phyloP scores from a whole-genome alignment of 148 eudicot species.

The Chenopodium suecicum region DNA sequence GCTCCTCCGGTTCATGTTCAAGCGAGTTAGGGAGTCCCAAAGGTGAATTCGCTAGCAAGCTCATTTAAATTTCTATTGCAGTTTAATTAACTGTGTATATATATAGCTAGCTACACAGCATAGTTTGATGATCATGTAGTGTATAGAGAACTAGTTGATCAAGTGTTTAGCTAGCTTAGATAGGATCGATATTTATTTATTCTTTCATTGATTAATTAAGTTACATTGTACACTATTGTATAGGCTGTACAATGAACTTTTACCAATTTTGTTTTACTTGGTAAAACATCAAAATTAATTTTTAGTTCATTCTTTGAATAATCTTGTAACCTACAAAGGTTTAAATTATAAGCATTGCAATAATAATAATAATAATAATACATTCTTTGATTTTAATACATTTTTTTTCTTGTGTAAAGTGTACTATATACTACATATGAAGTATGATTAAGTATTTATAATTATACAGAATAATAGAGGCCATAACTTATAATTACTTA shows the following conservation, averaged over 20 bases:
- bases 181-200: background rate
- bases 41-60: constrained; percentile 26
- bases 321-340: background rate
- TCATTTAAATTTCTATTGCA: background rate
- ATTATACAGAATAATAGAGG: too few species aligned
- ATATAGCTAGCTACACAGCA: background rate
- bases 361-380: too few species aligned
- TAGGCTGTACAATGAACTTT: background rate
- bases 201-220: constrained; percentile 3
- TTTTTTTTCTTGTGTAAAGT: too few species aligned
- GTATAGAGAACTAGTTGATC: background rate
- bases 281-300: background rate
- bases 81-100: background rate
- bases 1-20: constrained; percentile 2
- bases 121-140: background rate
- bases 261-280: background rate
- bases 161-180: constrained; percentile 6
- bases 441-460: too few species aligned
- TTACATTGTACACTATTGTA: background rate
- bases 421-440: too few species aligned
- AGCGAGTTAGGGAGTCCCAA: constrained; percentile 1
- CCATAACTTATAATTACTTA: too few species aligned
- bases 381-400: too few species aligned
- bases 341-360: too few species aligned
- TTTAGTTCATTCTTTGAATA: too few species aligned